These are phyloP conservation scores for Kluyveromyces sp. DNA, from an alignment of 1,139 yeast genomes.

Conservation along the genomic window DNA sequence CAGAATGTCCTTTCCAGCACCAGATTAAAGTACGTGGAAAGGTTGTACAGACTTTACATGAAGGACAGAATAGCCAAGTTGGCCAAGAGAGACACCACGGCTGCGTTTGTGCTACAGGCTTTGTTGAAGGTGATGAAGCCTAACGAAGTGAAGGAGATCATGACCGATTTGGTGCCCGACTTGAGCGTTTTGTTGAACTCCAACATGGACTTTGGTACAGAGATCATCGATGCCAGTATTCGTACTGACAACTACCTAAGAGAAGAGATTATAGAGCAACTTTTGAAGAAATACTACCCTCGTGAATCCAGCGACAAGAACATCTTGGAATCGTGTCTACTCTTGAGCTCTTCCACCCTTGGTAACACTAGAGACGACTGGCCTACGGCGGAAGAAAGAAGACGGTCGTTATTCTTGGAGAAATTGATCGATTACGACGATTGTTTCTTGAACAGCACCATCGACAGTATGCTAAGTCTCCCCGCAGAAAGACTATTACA, in stretches of 20 bases:
- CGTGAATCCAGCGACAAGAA: conserved; percentile 36
- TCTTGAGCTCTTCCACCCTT: conserved; percentile 59
- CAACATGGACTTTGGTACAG: conserved; percentile 62
- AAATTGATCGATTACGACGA: conserved; percentile 61
- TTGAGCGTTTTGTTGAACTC: conserved; percentile 55
- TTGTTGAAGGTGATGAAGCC: conserved; percentile 53
- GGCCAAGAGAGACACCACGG: conserved; percentile 72
- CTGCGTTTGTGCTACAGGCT: conserved; percentile 73
- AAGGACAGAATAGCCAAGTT: conserved; percentile 62
- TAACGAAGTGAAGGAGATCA: conserved; percentile 52
- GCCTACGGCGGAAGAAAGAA: conserved; percentile 88
- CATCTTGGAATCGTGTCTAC: conserved; percentile 61
- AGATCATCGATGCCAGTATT: conserved; percentile 61
- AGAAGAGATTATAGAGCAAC: conserved; percentile 55
- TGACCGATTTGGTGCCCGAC: conserved; percentile 65
- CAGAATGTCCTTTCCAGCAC: conserved; percentile 63
- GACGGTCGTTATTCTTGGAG: conserved; percentile 68
- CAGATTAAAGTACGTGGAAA: conserved; percentile 59
- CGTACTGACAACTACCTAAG: conserved; percentile 51
- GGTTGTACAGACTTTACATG: conserved; percentile 68
- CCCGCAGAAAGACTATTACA: conserved; percentile 52
- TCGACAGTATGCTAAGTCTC: conserved; percentile 54
- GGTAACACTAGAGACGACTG: conserved; percentile 81
- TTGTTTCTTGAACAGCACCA: conserved; percentile 47
- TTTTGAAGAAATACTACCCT: conserved; percentile 54